Conservation (phyloP, 176 grass and related monocot genomes). For the Phoenix dactylifera region DNA sequence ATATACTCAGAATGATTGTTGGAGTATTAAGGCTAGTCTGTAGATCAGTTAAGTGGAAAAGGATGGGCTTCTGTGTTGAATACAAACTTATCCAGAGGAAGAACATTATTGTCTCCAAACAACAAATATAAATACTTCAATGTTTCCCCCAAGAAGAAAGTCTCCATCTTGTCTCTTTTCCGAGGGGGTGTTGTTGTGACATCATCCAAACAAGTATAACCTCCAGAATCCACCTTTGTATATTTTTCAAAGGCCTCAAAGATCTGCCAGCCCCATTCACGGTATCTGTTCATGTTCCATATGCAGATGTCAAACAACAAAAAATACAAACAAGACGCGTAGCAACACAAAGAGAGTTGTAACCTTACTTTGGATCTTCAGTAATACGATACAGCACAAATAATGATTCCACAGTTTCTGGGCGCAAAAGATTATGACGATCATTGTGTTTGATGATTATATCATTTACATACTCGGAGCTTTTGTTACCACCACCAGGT, state of each 20-base stretch:
- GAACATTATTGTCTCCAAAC: slow-evolving; percentile 70
- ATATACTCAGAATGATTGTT: too few relatives aligned
- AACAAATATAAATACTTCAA: slow-evolving; percentile 97
- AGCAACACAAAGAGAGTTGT: neutral
- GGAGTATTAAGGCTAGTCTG: too few relatives aligned
- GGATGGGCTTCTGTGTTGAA: slow-evolving; percentile 98
- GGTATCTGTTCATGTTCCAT: slow-evolving; percentile 49
- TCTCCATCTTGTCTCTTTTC: slow-evolving; percentile 97
- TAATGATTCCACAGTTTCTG: slow-evolving; percentile 93
- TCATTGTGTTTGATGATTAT: slow-evolving; percentile 81
- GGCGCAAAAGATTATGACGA: slow-evolving; percentile 88
- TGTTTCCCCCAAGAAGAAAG: slow-evolving; percentile 81
- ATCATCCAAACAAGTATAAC: slow-evolving; percentile 87
- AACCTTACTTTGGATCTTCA: slow-evolving; percentile 75
- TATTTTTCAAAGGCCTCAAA: slow-evolving; percentile 91
- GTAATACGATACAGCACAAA: slow-evolving; percentile 88
- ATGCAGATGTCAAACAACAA: neutral
- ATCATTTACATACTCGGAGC: slow-evolving; percentile 68
- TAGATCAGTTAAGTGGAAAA: slow-evolving; percentile 45
- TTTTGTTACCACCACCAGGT: slow-evolving; percentile 84
- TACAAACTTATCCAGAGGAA: slow-evolving; percentile 85
- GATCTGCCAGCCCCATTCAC: slow-evolving; percentile 97
- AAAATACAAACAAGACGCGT: neutral
- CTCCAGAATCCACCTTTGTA: slow-evolving; percentile 86
- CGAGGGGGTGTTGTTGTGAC: slow-evolving; percentile 72